Base-by-base conservation (phyloP, 495 filamentous ascomycete species). In the Trichoderma erinaceum region DNA sequence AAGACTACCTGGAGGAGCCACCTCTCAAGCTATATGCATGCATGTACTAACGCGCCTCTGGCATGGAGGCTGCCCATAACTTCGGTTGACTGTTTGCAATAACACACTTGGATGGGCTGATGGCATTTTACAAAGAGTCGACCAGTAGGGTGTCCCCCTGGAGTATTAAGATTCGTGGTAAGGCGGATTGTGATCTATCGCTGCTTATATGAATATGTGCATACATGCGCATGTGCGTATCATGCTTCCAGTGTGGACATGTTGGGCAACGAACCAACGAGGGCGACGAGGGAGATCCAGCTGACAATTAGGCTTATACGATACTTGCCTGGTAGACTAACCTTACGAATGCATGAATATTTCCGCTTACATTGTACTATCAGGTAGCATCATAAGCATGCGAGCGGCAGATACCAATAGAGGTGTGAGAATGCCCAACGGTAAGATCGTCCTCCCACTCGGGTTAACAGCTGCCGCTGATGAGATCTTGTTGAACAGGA, bases 251-350 rank as follows among this genome's bases (percentile, higher is more conserved):
- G 56, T 25, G 56, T 61, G 56, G 56, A 18, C 56, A 18, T 27
- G 25, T 61, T 61, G 56, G 56, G 56, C 56, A 13, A 61, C 25
- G 56, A 61, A 61, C 56, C 25, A 61, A 32, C 56, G 10, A 21
- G 27, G n/a, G 4, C 23, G 25, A 10, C 56, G 27, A 27, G 56
- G 25, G 27, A 61, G 56, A 32, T 18, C 25, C 56, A 61, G 25
- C 56, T 61, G 56, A 32, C 27, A 29, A 61, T 15, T 52, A 52
- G 18, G n/a, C 8, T n/a, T 48, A 48, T 48, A n/a, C 44, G 11
- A 46, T 3, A 46, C 3, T 46, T 46, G 18, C 44, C 44, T 46
- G 18, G 44, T 35, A 35, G 32, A 6, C 32, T 61, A 61, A 3
- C 10, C 13, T 23, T 32, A 16, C 10, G 52, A 2, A 23, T 12